A percentile compares a stretch with the other conserved stretches of the same genome.
Evolutionary conservation across 2,329 filamentous ascomycete genomes (phyloP).

Genomic region (Chrysoporthe austroafricana): DNA sequence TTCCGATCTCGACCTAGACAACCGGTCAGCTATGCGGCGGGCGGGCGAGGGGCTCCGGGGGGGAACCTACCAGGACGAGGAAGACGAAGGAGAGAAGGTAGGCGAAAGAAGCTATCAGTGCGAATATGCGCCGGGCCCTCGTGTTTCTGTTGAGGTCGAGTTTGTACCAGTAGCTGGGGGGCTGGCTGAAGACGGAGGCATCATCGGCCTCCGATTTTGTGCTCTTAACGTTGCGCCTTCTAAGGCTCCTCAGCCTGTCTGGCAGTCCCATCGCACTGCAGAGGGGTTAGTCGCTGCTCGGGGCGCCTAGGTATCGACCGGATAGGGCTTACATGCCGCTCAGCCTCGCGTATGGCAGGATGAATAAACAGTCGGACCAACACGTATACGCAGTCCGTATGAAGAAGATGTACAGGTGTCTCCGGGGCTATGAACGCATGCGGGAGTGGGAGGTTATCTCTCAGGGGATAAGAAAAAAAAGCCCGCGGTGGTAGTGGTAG

Average conservation of each 20-base stretch:
- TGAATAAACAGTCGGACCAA: too few relatives aligned
- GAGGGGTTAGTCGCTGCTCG: constrained; percentile 17
- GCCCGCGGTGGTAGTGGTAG: background rate
- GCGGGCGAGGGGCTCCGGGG: background rate
- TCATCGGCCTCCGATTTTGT: constrained; percentile 29
- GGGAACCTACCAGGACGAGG: constrained; percentile 67
- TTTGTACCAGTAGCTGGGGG: constrained; percentile 27
- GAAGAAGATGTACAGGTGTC: too few relatives aligned
- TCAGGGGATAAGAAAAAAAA: background rate
- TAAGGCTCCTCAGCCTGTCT: constrained; percentile 24
- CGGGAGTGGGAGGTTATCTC: too few relatives aligned
- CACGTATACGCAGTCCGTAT: too few relatives aligned
- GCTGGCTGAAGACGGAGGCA: constrained; percentile 20
- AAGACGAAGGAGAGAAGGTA: constrained; percentile 79
- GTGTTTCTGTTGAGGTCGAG: constrained; percentile 51
- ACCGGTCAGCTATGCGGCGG: constrained; percentile 11
- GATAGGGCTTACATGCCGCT: background rate
- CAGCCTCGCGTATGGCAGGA: background rate
- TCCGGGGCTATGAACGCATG: too few relatives aligned
- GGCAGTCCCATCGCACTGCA: constrained; percentile 22
- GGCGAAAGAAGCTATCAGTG: constrained; percentile 66
- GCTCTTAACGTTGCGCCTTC: constrained; percentile 26
- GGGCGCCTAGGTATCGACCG: too few relatives aligned
- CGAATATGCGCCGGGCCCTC: constrained; percentile 61
- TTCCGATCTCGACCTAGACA: constrained; percentile 68